Percentiles rank a stretch among this genome's conserved stretches.
Evolutionary conservation across 225 moss, liverwort and hornwort species (phyloP).

Genomic region (Climacium dendroides): DNA sequence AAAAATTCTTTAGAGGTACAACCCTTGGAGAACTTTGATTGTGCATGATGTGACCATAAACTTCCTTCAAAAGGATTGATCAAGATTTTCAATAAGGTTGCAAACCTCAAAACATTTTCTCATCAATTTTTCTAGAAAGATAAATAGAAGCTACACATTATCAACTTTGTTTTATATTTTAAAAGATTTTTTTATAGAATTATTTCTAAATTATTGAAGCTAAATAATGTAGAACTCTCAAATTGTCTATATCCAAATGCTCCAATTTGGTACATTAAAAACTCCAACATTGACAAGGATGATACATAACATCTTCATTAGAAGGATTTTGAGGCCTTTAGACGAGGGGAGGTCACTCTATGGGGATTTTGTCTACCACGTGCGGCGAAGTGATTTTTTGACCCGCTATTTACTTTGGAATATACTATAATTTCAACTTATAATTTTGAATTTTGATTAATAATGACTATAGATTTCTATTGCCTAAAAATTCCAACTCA

Average conservation of each 20-base stretch:
- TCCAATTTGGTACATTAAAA: neutral
- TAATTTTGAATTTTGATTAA: too few relatives aligned
- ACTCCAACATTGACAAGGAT: neutral
- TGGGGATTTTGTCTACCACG: too few relatives aligned
- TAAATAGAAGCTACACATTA: neutral
- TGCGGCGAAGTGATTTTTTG: too few relatives aligned
- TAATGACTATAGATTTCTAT: too few relatives aligned
- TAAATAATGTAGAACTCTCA: neutral
- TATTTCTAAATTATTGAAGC: neutral
- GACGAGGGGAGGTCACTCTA: too few relatives aligned
- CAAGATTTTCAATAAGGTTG: neutral
- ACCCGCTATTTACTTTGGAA: too few relatives aligned
- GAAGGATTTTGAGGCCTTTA: too few relatives aligned
- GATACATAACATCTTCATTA: neutral
- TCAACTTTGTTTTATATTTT: neutral
- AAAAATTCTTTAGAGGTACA: neutral
- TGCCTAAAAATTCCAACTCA: too few relatives aligned
- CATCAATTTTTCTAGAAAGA: neutral
- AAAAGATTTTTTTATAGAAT: neutral
- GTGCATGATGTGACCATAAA: neutral
- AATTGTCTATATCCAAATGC: neutral
- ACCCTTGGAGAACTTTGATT: neutral
- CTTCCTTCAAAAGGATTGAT: neutral
- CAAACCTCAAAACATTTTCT: neutral
- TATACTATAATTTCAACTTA: too few relatives aligned